Evolutionary conservation across 169 alveolate species (phyloP), one percentile per base, ranked within the genome.

Genomic region (Eimeria brunetti): DNA sequence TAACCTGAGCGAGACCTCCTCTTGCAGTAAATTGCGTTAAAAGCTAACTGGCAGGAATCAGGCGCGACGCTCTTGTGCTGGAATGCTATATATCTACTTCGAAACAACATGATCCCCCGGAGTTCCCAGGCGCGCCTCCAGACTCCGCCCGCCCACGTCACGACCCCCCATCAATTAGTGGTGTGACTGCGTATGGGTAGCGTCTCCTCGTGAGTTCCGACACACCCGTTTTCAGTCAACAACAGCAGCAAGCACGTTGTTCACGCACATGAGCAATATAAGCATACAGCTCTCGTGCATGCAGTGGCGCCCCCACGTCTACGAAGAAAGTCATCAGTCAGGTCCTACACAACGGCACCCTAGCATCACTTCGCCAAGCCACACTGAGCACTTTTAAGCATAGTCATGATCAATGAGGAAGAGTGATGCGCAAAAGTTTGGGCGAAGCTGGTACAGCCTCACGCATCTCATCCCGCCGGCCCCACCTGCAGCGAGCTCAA

Each of bases 401-500:
- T 24, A 30, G 41, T 44, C 33, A 27, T 11, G 60, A 33, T 12
- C 16, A 60, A 44, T 60, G 62, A n/a, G 24, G 30, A 86, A 60
- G 24, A 62, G 27, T 49, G 64, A 69, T 20, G 46, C 44, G 20
- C 64, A 38, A 46, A 60, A 30, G 22, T 64, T 30, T 46, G 69
- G 33, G 36, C 38, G 69, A 27, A 60, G 30, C 69, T 27, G 83
- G 30, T 44, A 64, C 60, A 62, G 49, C 93, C 93, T 86, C 67
- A 60, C 53, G 93, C 83, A 86, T n/a, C 44, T 86, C 83, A 44
- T 46, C 93, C 46, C 36, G 71, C 81, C 93, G 83, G 93, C 93
- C 93, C 93, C 93, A 86, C 93, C 93, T 44, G 83, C 22, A 20
- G 83, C 83, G 83, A 73, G 83, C 83, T 73, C 83, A 73, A 73